phyloP scores from a whole-genome alignment of 2,329 filamentous ascomycete genomes.

The Exophiala sideris region DNA sequence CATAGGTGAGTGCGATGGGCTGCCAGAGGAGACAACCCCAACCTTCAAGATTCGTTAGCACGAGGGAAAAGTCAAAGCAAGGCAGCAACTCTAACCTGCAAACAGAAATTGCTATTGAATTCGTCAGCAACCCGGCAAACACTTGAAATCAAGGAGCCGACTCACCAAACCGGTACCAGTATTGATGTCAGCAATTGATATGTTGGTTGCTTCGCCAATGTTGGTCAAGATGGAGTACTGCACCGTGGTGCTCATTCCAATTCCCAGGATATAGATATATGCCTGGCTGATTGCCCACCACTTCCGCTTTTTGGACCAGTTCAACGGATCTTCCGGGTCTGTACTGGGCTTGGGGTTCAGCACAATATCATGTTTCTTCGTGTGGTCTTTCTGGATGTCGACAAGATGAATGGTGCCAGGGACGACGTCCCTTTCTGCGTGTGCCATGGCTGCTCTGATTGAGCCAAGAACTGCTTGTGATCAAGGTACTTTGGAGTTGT shows the following conservation, averaged over 20 bases:
- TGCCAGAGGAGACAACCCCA: constrained; percentile 49
- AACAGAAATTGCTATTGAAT: neutral
- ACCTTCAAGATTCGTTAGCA: constrained; percentile 29
- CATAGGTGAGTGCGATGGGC: constrained; percentile 45
- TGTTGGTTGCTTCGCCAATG: constrained; percentile 41
- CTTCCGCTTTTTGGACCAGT: constrained; percentile 36
- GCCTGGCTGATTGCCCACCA: constrained; percentile 32
- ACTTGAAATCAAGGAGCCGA: neutral
- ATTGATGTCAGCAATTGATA: constrained; percentile 40
- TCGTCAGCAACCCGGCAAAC: neutral
- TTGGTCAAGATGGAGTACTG: constrained; percentile 35
- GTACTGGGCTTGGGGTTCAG: constrained; percentile 34
- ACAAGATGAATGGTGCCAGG: constrained; percentile 21
- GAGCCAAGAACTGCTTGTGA: no score
- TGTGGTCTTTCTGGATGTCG: constrained; percentile 8
- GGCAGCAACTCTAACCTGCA: neutral
- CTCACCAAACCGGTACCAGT: constrained; percentile 30
- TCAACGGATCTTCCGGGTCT: constrained; percentile 41
- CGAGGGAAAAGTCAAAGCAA: neutral
- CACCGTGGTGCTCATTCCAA: constrained; percentile 32
- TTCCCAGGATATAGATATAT: constrained; percentile 35
- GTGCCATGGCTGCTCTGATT: neutral
- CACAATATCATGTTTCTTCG: constrained; percentile 25
- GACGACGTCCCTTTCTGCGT: constrained; percentile 2
- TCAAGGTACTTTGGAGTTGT: no score